phyloP scores from a whole-genome alignment of 441 rosid genomes.

The Populus tomentosa region DNA sequence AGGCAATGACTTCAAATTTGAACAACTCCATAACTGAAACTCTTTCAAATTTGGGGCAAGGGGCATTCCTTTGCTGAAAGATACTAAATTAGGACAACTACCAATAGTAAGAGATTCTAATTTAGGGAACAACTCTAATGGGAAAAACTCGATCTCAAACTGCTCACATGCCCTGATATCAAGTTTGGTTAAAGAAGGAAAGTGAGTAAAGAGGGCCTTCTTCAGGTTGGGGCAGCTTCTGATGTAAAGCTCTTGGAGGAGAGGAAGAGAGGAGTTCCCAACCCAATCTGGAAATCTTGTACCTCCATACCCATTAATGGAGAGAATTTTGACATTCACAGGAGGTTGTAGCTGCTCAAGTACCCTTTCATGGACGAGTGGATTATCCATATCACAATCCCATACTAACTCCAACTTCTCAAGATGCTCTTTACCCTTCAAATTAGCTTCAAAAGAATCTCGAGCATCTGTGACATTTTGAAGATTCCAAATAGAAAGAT shows the following conservation, averaged over 20 bases:
- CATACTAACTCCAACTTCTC: not conserved
- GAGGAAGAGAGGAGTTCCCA: constrained; percentile 4
- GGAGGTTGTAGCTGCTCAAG: not conserved
- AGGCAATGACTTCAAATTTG: not conserved
- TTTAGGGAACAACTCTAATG: constrained; percentile 18
- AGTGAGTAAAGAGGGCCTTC: constrained; percentile 1
- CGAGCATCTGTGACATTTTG: not conserved
- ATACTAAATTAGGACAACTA: constrained; percentile 29
- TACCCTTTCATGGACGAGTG: not conserved
- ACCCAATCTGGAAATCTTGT: not conserved
- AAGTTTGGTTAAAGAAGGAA: constrained; percentile 15
- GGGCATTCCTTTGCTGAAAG: constrained; percentile 8
- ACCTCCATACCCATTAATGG: not conserved
- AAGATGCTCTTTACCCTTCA: not conserved
- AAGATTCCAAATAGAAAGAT: too few relatives aligned
- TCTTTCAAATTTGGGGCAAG: not conserved
- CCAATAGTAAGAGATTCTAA: constrained; percentile 26
- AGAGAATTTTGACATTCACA: not conserved
- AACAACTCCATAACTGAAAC: not conserved
- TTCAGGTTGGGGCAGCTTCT: constrained; percentile 18
- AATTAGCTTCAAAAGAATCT: not conserved
- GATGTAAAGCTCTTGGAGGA: constrained; percentile 18
- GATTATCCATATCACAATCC: not conserved
- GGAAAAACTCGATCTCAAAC: constrained; percentile 9
- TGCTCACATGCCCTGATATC: not conserved